Evolutionary conservation across 2,329 filamentous ascomycete genomes (phyloP), one percentile per base, ranked within the genome.

Genomic region (Echinosphaeria canescens): DNA sequence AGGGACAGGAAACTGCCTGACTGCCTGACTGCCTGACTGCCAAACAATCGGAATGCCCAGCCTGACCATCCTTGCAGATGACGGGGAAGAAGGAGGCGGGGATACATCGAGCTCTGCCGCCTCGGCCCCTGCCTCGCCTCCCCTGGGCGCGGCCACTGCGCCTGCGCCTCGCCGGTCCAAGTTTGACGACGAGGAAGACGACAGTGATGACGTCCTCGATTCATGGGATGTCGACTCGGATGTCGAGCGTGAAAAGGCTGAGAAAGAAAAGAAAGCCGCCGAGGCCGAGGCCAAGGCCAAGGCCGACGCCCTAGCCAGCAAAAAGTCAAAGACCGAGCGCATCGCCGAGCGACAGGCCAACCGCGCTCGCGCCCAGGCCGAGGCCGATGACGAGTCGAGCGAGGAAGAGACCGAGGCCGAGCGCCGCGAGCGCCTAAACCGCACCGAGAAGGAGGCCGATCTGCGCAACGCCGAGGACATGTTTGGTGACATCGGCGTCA

Each of bases 201-300:
- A 84, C 18, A 72, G 76, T 37, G 60, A 59, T 39, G 80, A 90
- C 51, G 84, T 95, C 30, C 67, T 93, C 43, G 88, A 98, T 32
- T 85, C 80, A 18, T 98, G 88, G 88, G 84, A 95, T 43, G 85
- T 80, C 31, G 88, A 98, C 55, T 92, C 82, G 33, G 88, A 98
- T 42, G 85, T 73, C 40, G 88, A 98, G 59, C 78, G 82, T 42
- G 84, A 93, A 53, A 98, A 95, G 61, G 79, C 68, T 15, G 78
- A 76, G 52, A 88, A 85, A 56, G 81, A 73, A 26, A 78, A 76
- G 52, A 88, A 85, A 56, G 81, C 73, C 27, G 74, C 64, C 5
- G 84, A 80, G 44, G 75, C 69, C 28, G 90, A 91, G 52, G 80
- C 76, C 31, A 90, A 90, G 53, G 82, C 80, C 15, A 81, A 84